Evolutionary conservation across 441 rosid species (phyloP), one percentile per base, ranked within the genome.

Genomic region (Sinapis alba): DNA sequence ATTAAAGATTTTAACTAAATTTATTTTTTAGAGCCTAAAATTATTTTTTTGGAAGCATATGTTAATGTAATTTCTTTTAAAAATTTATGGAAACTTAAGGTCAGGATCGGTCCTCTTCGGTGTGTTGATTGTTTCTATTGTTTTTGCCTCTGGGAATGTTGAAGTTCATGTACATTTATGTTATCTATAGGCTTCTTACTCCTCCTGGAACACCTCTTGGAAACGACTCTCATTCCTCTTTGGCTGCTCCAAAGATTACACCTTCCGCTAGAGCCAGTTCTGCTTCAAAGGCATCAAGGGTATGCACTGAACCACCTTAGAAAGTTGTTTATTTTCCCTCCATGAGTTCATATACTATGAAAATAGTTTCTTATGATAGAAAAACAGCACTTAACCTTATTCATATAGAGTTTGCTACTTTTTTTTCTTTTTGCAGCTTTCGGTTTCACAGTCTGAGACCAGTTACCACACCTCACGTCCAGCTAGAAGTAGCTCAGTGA

Each of bases 171-270:
- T 6, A 1, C 30, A 12, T 58, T 18, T 41, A 3, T 57, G 18
- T 51, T 30, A 51, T 82, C 61, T 24, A 26, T 71, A 95, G 99
- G 99, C 97, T 95, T 82, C 97, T 95, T 63, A 91, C 99, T 43
- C 98, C 99, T 73, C 99, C 99, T n/a, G 98, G 90, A 81, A 95
- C 99, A 78, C 98, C 98, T 16, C 91, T 91, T 41, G 92, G 87
- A 67, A 81, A 63, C 12, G 94, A 88, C 61, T 83, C 95, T 66
- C 93, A 84, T 67, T 83, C 85, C 36, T 74, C 84, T 51, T 43
- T 79, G 1, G 83, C 78, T 26, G 90, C 88, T 80, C 85, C 88
- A 21, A 88, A 87, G 84, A 78, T 80, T 71, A 79, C 83, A 71
- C 82, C 95, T 54, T 21, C 77, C 26, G 88, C 79, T 72, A 84